phyloP scores from a whole-genome alignment of 1,284 basidiomycete genomes.

The Ganoderma sp. region DNA sequence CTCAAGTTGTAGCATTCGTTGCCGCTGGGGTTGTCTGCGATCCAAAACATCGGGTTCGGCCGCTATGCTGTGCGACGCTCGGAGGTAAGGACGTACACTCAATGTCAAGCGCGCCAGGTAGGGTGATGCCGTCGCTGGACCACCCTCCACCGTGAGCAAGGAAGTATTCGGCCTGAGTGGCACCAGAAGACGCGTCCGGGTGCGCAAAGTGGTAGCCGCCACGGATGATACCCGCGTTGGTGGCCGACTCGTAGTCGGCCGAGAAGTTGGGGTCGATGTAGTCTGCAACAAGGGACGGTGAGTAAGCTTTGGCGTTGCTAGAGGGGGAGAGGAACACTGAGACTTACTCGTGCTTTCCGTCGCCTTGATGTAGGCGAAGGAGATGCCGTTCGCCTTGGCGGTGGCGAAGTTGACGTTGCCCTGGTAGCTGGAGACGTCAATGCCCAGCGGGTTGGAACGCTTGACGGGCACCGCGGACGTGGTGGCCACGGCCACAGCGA shows the following conservation, averaged over 20 bases:
- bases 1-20: slow-evolving; percentile 63
- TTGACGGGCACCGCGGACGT: slow-evolving; percentile 35
- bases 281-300: slow-evolving; percentile 34
- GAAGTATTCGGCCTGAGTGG: slow-evolving; percentile 66
- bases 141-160: slow-evolving; percentile 66
- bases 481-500: slow-evolving; percentile 9
- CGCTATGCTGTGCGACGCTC: no score
- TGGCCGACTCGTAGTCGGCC: slow-evolving; percentile 58
- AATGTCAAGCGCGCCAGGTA: slow-evolving; percentile 72
- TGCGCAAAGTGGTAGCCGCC: slow-evolving; percentile 69
- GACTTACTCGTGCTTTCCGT: slow-evolving; percentile 65
- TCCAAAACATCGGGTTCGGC: background rate
- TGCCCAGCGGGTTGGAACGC: slow-evolving; percentile 52
- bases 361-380: slow-evolving; percentile 73
- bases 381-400: slow-evolving; percentile 64
- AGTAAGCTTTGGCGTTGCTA: background rate
- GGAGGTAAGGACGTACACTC: slow-evolving; percentile 50
- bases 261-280: slow-evolving; percentile 52
- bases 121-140: slow-evolving; percentile 63
- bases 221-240: slow-evolving; percentile 59
- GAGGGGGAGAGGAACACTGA: background rate
- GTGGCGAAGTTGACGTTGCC: slow-evolving; percentile 17
- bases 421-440: slow-evolving; percentile 56
- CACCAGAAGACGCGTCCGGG: slow-evolving; percentile 56
- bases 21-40: slow-evolving; percentile 48